Percentiles rank a stretch among this genome's conserved stretches.
Evolutionary conservation across 2,329 filamentous ascomycete genomes (phyloP).

Genomic region (Fusarium pseudocircinatum): DNA sequence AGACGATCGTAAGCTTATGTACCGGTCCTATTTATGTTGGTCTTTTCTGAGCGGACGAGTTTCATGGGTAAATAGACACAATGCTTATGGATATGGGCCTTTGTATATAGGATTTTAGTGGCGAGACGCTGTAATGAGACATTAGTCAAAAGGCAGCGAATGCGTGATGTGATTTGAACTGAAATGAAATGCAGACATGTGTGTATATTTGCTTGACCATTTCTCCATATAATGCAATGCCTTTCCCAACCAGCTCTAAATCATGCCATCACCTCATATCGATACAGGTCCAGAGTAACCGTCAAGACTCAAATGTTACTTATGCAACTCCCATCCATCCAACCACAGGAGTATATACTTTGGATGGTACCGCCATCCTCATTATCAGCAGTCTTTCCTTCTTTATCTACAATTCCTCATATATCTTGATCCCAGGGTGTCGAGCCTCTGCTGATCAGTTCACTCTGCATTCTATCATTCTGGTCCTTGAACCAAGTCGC

Average conservation of each 20-base stretch:
- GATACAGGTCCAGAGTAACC: conserved; percentile 24
- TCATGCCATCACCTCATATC: conserved; percentile 10
- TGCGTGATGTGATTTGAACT: not conserved
- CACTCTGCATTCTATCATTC: conserved; percentile 54
- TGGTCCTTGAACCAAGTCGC: conserved; percentile 59
- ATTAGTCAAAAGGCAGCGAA: not conserved
- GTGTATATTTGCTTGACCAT: conserved; percentile 25
- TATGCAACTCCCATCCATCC: conserved; percentile 30
- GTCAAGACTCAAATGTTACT: conserved; percentile 17
- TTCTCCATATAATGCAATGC: conserved; percentile 23
- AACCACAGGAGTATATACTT: conserved; percentile 41
- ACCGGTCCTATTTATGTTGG: not conserved
- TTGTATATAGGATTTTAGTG: not conserved
- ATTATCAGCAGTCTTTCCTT: not conserved
- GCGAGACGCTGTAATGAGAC: not conserved
- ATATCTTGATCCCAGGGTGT: conserved; percentile 49
- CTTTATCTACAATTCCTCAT: conserved; percentile 29
- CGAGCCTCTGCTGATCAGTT: conserved; percentile 47
- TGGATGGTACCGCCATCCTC: not conserved
- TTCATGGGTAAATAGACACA: not conserved
- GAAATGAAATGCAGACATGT: conserved; percentile 8
- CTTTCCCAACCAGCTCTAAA: conserved; percentile 15
- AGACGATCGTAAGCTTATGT: not conserved
- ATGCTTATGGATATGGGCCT: not conserved
- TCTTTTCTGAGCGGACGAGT: conserved; percentile 12